Evolutionary conservation across 2,329 filamentous ascomycete genomes (phyloP), one percentile per base, ranked within the genome.

Genomic region (Colletotrichum eremochloae): DNA sequence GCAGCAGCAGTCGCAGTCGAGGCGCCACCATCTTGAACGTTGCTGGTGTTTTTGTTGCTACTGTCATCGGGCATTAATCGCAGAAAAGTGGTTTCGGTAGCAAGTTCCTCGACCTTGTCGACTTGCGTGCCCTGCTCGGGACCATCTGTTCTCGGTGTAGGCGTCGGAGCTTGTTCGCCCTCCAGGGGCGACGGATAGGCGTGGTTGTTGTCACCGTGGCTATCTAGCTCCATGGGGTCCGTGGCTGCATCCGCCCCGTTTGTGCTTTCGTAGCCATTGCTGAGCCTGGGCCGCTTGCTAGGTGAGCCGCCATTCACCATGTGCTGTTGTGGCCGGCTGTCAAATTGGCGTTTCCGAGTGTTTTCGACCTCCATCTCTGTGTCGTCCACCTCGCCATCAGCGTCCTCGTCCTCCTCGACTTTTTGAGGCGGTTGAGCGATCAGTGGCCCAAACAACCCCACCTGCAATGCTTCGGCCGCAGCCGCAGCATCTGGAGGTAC

Each of bases 181-280:
- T 90, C 89, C 29, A 89, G 85, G 67, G 90, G 90, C 67, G 90
- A 92, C 65, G 90, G 90, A 77, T 92, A 92, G 76, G 90, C 90
- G 80, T 91, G 88, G 77, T 89, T 88, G 78, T 84, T 83, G 74
- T 83, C 81, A 69, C 81, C 81, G 74, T 84, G 82, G 50, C 82
- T 82, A 80, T 91, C 89, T 74, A 91, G 80, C 75, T 91, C 89
- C 88, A 91, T 90, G 75, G 88, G 86, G 74, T 86, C 84, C 77
- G 72, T 76, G 68, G 77, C 76, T 75, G 86, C 83, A 79, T 85
- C 87, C 77, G 82, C 79, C 76, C 84, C 84, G 79, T 88, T 72
- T 50, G 70, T 70, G 70, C 70, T 88, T 77, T 90, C 89, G 81
- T 86, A 88, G 79, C 89, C 89, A 83, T 91, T 91, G 82, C 86